Evolutionary conservation across 2,329 filamentous ascomycete genomes (phyloP).

Genomic region (Coniella lustricola): DNA sequence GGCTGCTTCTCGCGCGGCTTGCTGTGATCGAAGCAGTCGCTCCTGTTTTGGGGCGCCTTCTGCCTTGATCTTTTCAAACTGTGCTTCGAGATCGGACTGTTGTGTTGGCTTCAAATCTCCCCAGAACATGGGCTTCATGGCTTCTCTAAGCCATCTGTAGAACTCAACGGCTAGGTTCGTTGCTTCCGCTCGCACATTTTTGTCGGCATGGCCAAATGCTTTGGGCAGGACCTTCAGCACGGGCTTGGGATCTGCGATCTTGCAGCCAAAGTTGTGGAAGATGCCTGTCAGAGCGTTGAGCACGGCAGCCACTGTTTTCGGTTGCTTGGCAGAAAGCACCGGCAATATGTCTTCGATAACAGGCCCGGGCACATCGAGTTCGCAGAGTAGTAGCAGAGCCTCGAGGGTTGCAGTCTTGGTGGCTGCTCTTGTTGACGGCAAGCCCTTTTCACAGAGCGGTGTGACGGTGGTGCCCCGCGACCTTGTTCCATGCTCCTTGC

Average conservation of each 20-base stretch:
- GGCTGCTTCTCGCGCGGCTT: slow-evolving; percentile 71
- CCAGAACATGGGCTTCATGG: slow-evolving; percentile 99
- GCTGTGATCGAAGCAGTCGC: slow-evolving; percentile 78
- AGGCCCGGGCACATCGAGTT: slow-evolving; percentile 77
- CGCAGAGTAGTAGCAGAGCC: slow-evolving; percentile 79
- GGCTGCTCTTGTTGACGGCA: slow-evolving; percentile 78
- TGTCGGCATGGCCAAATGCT: slow-evolving; percentile 92
- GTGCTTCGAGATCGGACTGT: slow-evolving; percentile 84
- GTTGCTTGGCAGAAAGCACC: slow-evolving; percentile 76
- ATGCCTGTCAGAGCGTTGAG: slow-evolving; percentile 73
- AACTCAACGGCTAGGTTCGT: slow-evolving; percentile 88
- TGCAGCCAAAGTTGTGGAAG: slow-evolving; percentile 92
- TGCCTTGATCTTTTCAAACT: slow-evolving; percentile 89
- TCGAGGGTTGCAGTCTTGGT: slow-evolving; percentile 85
- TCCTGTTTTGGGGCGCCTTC: slow-evolving; percentile 87
- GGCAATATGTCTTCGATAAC: slow-evolving; percentile 88
- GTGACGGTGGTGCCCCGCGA: slow-evolving; percentile 69
- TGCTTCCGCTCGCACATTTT: slow-evolving; percentile 92
- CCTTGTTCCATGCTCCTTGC: slow-evolving; percentile 68
- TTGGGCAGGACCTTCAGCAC: slow-evolving; percentile 86
- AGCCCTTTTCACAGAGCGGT: slow-evolving; percentile 83
- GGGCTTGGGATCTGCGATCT: slow-evolving; percentile 87
- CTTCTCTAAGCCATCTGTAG: slow-evolving; percentile 93
- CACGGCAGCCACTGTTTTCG: slow-evolving; percentile 71
- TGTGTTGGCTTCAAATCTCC: slow-evolving; percentile 90